These are phyloP conservation scores for Ilyonectria mors-panacis DNA, from an alignment of 2,329 filamentous ascomycete species.

Conservation along the genomic window DNA sequence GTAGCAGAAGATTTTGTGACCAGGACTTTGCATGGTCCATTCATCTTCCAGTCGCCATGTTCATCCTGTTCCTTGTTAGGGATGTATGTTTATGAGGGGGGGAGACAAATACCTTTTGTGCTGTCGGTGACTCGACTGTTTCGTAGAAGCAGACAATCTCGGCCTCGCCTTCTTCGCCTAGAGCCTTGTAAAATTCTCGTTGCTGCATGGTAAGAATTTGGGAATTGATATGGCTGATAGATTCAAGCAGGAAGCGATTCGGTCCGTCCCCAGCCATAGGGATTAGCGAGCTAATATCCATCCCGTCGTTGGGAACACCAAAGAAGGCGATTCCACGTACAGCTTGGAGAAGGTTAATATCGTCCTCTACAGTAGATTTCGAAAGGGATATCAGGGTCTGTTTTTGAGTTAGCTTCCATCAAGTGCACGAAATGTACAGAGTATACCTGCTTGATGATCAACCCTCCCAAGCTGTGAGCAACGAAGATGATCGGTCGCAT, in stretches of 20 bases:
- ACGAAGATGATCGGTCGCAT: constrained; percentile 20
- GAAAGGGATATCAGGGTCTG: constrained; percentile 17
- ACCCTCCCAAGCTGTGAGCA: constrained; percentile 25
- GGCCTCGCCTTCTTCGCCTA: constrained; percentile 29
- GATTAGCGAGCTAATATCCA: constrained; percentile 3
- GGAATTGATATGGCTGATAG: constrained; percentile 16
- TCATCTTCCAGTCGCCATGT: constrained; percentile 41
- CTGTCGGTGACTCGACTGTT: constrained; percentile 42
- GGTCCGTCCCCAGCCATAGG: constrained; percentile 27
- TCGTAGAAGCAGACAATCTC: constrained; percentile 47
- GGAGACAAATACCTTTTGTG: constrained; percentile 32
- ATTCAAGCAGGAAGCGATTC: constrained; percentile 28
- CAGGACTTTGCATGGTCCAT: constrained; percentile 33
- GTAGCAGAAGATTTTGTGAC: constrained; percentile 44
- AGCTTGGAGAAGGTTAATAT: neutral
- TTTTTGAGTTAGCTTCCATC: neutral
- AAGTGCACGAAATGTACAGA: neutral
- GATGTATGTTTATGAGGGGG: neutral
- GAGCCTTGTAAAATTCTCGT: constrained; percentile 19
- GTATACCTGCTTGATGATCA: constrained; percentile 23
- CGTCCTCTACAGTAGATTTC: constrained; percentile 7
- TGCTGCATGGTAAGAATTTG: constrained; percentile 20
- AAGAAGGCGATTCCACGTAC: constrained; percentile 30
- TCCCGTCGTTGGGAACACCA: constrained; percentile 30
- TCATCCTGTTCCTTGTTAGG: constrained; percentile 26